phyloP scores from a whole-genome alignment of 768 basidiomycete genomes.

The Leccinum olivaceopallidum region DNA sequence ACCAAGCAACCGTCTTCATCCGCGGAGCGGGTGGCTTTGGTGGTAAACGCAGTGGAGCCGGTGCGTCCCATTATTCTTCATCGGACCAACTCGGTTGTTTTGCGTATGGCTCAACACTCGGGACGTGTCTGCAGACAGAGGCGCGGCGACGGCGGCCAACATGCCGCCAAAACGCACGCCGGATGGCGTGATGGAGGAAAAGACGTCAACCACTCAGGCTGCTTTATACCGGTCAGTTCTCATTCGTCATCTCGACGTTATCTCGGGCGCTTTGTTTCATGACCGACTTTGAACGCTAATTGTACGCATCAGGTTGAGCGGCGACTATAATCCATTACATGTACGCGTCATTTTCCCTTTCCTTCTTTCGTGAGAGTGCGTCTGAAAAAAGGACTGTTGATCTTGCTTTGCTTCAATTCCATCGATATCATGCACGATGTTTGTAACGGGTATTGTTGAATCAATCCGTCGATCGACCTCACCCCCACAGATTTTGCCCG shows the following conservation, averaged over 20 bases:
- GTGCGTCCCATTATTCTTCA: slow-evolving; percentile 41
- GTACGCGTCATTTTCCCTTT: slow-evolving; percentile 40
- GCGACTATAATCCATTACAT: slow-evolving; percentile 90
- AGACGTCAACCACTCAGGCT: slow-evolving; percentile 79
- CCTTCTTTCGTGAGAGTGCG: not conserved
- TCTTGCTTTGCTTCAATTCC: not conserved
- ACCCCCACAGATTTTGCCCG: slow-evolving; percentile 71
- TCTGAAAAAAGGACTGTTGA: slow-evolving; percentile 2
- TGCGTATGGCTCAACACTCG: not conserved
- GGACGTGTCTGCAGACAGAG: slow-evolving; percentile 63
- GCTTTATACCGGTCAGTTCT: slow-evolving; percentile 82
- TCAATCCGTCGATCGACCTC: slow-evolving; percentile 7
- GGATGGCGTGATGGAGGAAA: slow-evolving; percentile 86
- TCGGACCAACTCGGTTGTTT: slow-evolving; percentile 6
- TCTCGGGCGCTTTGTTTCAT: slow-evolving; percentile 8
- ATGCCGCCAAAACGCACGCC: slow-evolving; percentile 78
- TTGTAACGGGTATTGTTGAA: not conserved
- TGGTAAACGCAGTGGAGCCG: slow-evolving; percentile 80
- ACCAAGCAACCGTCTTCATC: slow-evolving; percentile 88
- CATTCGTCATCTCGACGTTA: not conserved
- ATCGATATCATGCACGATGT: not conserved
- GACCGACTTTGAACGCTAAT: not conserved
- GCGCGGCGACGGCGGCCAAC: slow-evolving; percentile 83
- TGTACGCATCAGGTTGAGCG: slow-evolving; percentile 64
- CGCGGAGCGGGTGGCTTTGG: slow-evolving; percentile 97